phyloP scores from a whole-genome alignment of 2,329 filamentous ascomycete species.

The Pseudopyricularia javanii region DNA sequence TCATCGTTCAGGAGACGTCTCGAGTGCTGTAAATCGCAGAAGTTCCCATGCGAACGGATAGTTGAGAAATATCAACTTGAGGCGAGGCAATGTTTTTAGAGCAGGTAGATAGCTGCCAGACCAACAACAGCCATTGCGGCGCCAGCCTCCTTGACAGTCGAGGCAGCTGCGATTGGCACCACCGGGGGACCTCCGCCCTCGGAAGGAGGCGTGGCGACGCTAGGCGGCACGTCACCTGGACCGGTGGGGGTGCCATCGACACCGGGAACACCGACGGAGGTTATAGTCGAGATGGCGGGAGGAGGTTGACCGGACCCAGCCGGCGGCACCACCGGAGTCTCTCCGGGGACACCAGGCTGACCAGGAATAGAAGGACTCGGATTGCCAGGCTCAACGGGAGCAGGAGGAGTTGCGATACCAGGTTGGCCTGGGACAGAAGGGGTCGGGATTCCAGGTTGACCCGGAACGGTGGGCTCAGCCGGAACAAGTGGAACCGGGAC shows the following conservation, averaged over 20 bases:
- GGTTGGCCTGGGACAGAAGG: slow-evolving; percentile 3
- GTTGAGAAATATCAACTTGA: not conserved
- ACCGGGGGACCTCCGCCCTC: slow-evolving; percentile 1
- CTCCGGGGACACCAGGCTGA: not conserved
- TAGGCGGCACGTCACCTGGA: not conserved
- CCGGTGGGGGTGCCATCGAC: slow-evolving; percentile 3
- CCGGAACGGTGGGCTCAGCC: not conserved
- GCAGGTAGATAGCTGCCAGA: slow-evolving; percentile 24
- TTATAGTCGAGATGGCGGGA: not conserved
- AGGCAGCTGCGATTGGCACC: slow-evolving; percentile 13
- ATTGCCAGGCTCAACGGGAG: not conserved
- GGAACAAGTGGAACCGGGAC: not conserved
- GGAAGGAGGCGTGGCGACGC: not conserved
- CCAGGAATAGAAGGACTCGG: not conserved
- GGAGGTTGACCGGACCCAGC: not conserved
- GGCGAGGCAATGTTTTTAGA: slow-evolving; percentile 17
- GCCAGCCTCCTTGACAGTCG: slow-evolving; percentile 16
- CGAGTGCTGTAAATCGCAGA: slow-evolving; percentile 2
- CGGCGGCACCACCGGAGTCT: not conserved
- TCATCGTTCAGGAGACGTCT: not conserved
- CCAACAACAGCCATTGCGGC: slow-evolving; percentile 23
- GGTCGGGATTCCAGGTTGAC: slow-evolving; percentile 4
- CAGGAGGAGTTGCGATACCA: slow-evolving; percentile 4
- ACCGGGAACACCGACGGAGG: not conserved
- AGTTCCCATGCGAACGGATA: not conserved